Base-by-base conservation (phyloP, 2,329 filamentous ascomycete species). In the Diplodia scrobiculata region DNA sequence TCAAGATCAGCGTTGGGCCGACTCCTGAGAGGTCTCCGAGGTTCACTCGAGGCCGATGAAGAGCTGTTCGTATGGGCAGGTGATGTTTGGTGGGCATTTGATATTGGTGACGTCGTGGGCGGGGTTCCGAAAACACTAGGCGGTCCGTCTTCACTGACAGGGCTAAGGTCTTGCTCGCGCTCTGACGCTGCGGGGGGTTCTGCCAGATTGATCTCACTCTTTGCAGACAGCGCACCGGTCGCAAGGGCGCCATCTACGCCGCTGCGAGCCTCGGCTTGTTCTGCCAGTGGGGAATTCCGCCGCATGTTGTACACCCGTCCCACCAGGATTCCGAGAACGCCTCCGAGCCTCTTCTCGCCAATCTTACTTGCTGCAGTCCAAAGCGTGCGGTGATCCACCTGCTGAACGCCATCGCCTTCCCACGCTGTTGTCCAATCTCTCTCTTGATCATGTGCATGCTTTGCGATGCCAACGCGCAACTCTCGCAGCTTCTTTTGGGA, bases 401-500 rank as follows among this genome's bases (percentile, higher is more conserved):
- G 88, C 64, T 87, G 81, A 36, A 89, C 73, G n/a, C 80, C 79
- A 10, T 83, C 79, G 13, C 86, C 86, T 71, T 89, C 86, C 87
- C 87, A 90, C 1, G 84, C 78, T 63, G 84, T 83, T 1, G 83
- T 83, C 79, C 88, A 90, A 67, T 87, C 78, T 36, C 79, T 76
- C 34, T 78, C 77, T 69, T 80, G 76, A 3, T 83, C 82, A n/a
- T 85, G 81, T 17, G 52, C 59, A 34, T 67, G 59, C 5, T 79
- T 73, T 5, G 90, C 86, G 65, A 95, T 86, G 5, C 91, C 90
- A 5, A 95, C 84, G 51, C 90, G 84, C 38, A 96, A 81, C 75
- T 94, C 91, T 34, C 85, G 84, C 17, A 95, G 79, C 50, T 83
- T 83, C 68, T 84, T 81, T 67, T 86, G 82, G 13, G 91, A 94